A percentile compares a stretch with the other conserved stretches of the same genome.
Conservation (phyloP, 2,329 filamentous ascomycete species). For the Lachnellula occidentalis region DNA sequence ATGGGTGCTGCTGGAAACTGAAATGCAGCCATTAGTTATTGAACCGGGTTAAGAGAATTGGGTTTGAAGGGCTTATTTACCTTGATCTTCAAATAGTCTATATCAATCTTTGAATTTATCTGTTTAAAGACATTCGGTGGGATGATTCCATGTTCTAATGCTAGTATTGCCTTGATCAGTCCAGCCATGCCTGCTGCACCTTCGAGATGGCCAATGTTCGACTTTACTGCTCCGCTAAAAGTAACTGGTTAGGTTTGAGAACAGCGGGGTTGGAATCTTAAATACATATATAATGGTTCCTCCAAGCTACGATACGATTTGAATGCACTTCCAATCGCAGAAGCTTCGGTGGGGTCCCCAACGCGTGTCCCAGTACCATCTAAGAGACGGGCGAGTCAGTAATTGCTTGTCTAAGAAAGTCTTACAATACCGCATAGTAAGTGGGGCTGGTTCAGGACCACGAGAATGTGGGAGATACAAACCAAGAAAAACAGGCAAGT, state of each 20-base stretch:
- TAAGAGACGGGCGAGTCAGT: too few species aligned
- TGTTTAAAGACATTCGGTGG: conserved; percentile 35
- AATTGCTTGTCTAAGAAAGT: too few species aligned
- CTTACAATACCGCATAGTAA: too few species aligned
- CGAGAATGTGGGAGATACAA: too few species aligned
- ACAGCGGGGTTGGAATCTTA: too few species aligned
- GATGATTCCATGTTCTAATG: conserved; percentile 36
- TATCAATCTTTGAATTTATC: conserved; percentile 30
- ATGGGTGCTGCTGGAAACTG: not conserved
- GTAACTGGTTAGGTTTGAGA: too few species aligned
- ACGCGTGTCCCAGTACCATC: conserved; percentile 6
- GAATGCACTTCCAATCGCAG: conserved; percentile 1
- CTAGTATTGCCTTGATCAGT: conserved; percentile 35
- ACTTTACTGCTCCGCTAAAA: conserved; percentile 19
- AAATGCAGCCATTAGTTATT: not conserved
- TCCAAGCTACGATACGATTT: not conserved
- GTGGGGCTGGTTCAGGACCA: too few species aligned
- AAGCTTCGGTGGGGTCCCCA: conserved; percentile 5
- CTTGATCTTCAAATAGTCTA: conserved; percentile 8
- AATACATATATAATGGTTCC: conserved; percentile 2
- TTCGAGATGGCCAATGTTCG: conserved; percentile 28
- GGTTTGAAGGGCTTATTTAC: too few species aligned
- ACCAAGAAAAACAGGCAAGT: too few species aligned
- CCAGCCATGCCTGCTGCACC: conserved; percentile 32
- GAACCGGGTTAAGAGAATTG: too few species aligned